Evolutionary conservation across 2,329 filamentous ascomycete genomes (phyloP).

Genomic region (Colletotrichum theobromicola): DNA sequence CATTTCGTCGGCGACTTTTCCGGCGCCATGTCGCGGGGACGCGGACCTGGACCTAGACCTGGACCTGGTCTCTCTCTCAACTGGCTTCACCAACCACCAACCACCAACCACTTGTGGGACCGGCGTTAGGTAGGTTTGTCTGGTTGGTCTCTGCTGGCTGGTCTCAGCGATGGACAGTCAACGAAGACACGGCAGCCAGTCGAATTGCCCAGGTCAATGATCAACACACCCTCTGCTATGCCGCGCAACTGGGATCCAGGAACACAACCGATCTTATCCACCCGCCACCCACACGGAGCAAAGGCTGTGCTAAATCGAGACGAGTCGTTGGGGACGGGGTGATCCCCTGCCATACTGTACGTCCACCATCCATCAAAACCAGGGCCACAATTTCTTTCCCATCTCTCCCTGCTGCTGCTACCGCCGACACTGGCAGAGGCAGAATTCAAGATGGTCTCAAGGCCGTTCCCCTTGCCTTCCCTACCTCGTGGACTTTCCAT

Average conservation of each 20-base stretch:
- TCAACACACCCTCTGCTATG: not conserved
- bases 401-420: not conserved
- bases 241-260: constrained; percentile 11
- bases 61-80: not conserved
- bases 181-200: constrained; percentile 3
- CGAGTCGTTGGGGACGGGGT: not conserved
- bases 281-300: constrained; percentile 6
- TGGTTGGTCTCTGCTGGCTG: not conserved
- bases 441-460: not conserved
- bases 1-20: not conserved
- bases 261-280: constrained; percentile 1
- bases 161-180: not conserved
- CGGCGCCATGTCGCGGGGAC: not conserved
- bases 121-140: not conserved
- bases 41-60: not conserved
- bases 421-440: not conserved
- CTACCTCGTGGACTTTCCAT: not conserved
- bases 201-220: not conserved
- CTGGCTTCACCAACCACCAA: not conserved
- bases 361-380: not conserved
- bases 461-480: not conserved
- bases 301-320: constrained; percentile 17
- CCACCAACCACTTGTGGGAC: not conserved
- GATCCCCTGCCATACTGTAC: not conserved
- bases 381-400: not conserved